Evolutionary conservation across 805 yeast genomes (phyloP), one percentile per base, ranked within the genome.

Genomic region (Phaffomyces opuntiae): DNA sequence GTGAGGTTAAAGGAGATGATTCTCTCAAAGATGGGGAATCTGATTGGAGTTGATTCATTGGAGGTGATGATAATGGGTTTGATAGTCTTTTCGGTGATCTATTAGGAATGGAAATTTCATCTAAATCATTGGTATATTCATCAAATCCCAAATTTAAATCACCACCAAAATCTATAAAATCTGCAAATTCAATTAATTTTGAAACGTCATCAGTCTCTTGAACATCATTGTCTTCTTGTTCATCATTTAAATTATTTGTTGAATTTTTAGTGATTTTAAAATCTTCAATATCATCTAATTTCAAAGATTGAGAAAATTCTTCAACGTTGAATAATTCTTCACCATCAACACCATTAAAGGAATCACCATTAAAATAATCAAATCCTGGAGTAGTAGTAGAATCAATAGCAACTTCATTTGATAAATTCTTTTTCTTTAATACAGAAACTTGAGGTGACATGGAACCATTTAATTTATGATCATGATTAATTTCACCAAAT

Each of bases 181-280:
- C 71, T 7, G 74, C 72, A 52, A 72, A 72, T 49, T 72, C 76
- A 60, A 67, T 61, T 14, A 72, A 64, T 39, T 70, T 73, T 1
- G 66, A 62, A 49, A 67, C 61, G 34, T 67, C 60, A 24, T 67
- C 72, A 4, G 57, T 53, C 24, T 49, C 52, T 5, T 21, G 24
- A 21, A 6, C 24, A 21, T 21, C 24, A 21, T 48, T 53, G 13
- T 24, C 40, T 5, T 37, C 21, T 8, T 32, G 38, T 5, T 25
- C 37, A 12, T 26, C 36, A 7, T 27, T 33, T 9, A 14, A 27
- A 14, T 38, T 9, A 7, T 17, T 17, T 7, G 42, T 43, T 7
- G 45, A 35, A 12, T 29, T 9, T 12, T 29, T 12, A 29, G 12
- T 2, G 1, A 7, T 8, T 9, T 29, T 29, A 9, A 9, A 29